Conservation (phyloP, 2,329 filamentous ascomycete genomes). For the Penicillium polonicum region DNA sequence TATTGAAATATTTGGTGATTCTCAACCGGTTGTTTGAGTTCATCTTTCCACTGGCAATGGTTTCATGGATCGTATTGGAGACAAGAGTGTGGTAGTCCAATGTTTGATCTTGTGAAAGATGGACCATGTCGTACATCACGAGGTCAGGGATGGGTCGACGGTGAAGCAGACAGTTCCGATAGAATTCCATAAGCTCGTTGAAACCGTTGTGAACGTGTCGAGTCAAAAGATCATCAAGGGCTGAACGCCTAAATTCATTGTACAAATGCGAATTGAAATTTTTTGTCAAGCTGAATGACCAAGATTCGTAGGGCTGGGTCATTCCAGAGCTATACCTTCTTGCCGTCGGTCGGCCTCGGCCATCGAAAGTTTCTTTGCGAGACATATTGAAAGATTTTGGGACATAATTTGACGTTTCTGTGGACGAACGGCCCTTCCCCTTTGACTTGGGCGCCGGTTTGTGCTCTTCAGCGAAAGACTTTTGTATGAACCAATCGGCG, state of each 20-base stretch:
- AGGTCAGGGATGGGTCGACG: slow-evolving; percentile 52
- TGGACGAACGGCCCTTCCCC: not conserved
- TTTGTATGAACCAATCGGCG: not conserved
- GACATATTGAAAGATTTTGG: slow-evolving; percentile 52
- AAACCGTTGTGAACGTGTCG: slow-evolving; percentile 57
- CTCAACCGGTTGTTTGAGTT: slow-evolving; percentile 51
- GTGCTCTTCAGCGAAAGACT: not conserved
- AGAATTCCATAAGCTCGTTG: slow-evolving; percentile 64
- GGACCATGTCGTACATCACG: slow-evolving; percentile 56
- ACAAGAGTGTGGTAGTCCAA: not conserved
- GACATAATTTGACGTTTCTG: slow-evolving; percentile 24
- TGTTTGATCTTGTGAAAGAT: slow-evolving; percentile 46
- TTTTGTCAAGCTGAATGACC: slow-evolving; percentile 68
- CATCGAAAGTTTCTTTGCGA: slow-evolving; percentile 50
- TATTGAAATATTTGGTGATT: slow-evolving; percentile 14
- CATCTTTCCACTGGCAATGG: slow-evolving; percentile 48
- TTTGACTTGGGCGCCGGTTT: slow-evolving; percentile 4
- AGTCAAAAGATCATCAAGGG: slow-evolving; percentile 61
- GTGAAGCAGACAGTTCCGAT: slow-evolving; percentile 57
- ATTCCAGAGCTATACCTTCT: slow-evolving; percentile 45
- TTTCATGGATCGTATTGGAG: slow-evolving; percentile 3
- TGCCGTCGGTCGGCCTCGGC: slow-evolving; percentile 47
- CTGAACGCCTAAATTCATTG: slow-evolving; percentile 67
- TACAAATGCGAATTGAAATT: slow-evolving; percentile 77
- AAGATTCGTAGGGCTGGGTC: slow-evolving; percentile 70